Percentiles rank a stretch among this genome's conserved stretches.
Evolutionary conservation across 352 stramenopile genomes (phyloP).

Genomic region (Phytopythium kandeliae): DNA sequence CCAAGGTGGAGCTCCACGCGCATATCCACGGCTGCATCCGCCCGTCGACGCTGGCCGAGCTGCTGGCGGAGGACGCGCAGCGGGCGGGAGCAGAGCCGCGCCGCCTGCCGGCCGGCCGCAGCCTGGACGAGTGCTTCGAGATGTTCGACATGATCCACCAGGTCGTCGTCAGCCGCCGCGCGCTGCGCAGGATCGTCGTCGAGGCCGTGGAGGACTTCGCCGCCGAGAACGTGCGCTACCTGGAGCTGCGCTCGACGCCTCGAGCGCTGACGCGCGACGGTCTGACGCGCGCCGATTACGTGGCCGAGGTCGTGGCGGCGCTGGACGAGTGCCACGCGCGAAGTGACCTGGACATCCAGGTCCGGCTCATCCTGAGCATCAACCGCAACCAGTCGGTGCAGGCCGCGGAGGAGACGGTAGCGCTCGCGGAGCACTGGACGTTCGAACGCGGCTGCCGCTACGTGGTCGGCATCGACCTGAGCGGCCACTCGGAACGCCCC

Average conservation of each 20-base stretch:
- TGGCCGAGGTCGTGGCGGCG: constrained; percentile 58
- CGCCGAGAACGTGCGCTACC: constrained; percentile 71
- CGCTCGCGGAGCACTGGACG: constrained; percentile 49
- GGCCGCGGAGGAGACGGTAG: constrained; percentile 60
- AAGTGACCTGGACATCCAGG: constrained; percentile 55
- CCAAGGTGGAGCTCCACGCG: constrained; percentile 85
- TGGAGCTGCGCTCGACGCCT: constrained; percentile 83
- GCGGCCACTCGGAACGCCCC: constrained; percentile 70
- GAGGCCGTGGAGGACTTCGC: constrained; percentile 85
- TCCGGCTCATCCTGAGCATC: constrained; percentile 76
- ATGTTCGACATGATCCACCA: constrained; percentile 86
- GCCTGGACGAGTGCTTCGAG: constrained; percentile 82
- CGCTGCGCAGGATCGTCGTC: constrained; percentile 59
- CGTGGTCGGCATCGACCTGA: constrained; percentile 84
- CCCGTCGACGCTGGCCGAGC: constrained; percentile 49
- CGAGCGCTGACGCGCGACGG: constrained; percentile 50
- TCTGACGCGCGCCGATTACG: constrained; percentile 53
- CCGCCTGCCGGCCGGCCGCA: constrained; percentile 39
- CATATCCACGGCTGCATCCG: constrained; percentile 86
- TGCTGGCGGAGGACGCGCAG: constrained; percentile 47
- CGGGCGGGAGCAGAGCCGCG: constrained; percentile 18
- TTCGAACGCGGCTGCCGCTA: constrained; percentile 32
- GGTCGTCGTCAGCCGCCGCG: constrained; percentile 61
- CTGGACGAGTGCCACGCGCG: constrained; percentile 59
- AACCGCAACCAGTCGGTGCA: constrained; percentile 68